phyloP scores from a whole-genome alignment of 2,329 filamentous ascomycete species.

The Xylaria sp. region DNA sequence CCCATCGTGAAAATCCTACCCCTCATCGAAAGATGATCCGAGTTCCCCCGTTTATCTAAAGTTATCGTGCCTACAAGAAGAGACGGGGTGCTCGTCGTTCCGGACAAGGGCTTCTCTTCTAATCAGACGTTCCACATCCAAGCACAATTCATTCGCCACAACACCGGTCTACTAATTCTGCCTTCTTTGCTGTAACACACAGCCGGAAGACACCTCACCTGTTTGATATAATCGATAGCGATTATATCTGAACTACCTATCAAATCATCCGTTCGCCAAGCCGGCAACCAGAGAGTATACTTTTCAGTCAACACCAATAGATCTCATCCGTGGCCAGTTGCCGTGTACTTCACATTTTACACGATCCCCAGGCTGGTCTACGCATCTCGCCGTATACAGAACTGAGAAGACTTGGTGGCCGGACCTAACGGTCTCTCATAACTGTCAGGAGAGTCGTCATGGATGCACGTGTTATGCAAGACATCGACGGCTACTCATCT shows the following conservation, averaged over 20 bases:
- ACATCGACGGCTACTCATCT: slow-evolving; percentile 50
- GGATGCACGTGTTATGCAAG: slow-evolving; percentile 51
- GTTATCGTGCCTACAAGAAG: slow-evolving; percentile 36
- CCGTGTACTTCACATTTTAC: slow-evolving; percentile 20
- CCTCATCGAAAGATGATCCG: slow-evolving; percentile 34
- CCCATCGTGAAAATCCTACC: slow-evolving; percentile 23
- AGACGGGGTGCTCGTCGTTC: slow-evolving; percentile 28
- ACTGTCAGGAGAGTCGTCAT: slow-evolving; percentile 48
- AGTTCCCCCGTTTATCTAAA: slow-evolving; percentile 30
- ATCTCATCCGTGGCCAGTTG: slow-evolving; percentile 16
- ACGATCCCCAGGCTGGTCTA: slow-evolving; percentile 10
- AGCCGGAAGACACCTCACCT: slow-evolving; percentile 22
- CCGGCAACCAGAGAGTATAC: slow-evolving; percentile 10
- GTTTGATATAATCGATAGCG: slow-evolving; percentile 15
- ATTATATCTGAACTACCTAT: slow-evolving; percentile 16
- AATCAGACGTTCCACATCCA: slow-evolving; percentile 23
- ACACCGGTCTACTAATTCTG: slow-evolving; percentile 19
- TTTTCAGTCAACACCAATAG: slow-evolving; percentile 5
- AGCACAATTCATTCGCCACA: slow-evolving; percentile 21
- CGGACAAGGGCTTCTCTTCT: slow-evolving; percentile 23
- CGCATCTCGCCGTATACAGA: slow-evolving; percentile 22
- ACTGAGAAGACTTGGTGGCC: slow-evolving; percentile 34
- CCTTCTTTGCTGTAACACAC: slow-evolving; percentile 22
- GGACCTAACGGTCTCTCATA: slow-evolving; percentile 40
- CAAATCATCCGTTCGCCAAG: slow-evolving; percentile 1